Evolutionary conservation across 768 basidiomycete genomes (phyloP), one percentile per base, ranked within the genome.

Genomic region (Suillus subaureus): DNA sequence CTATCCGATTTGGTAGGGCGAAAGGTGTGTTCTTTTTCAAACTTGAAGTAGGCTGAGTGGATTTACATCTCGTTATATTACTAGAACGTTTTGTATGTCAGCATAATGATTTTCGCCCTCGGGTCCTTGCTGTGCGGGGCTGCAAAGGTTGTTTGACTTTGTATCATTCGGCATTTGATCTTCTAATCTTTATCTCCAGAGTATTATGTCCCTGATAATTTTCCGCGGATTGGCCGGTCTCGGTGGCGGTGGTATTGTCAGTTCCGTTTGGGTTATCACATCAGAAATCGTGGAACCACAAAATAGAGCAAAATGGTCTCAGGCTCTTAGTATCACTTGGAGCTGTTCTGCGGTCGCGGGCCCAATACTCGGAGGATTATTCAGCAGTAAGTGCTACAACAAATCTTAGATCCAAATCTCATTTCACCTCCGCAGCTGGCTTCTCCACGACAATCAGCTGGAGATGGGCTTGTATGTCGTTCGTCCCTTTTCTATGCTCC

Each of bases 181-280:
- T 51, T 52, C 61, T 72, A 70, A 70, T 67, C 61, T 63, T 57
- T 57, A 70, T 64, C 66, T 67, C 64, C 58, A 79, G 79, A 73
- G 70, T 54, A 81, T 85, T 58, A 75, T 79, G 63, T 89, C 87
- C 86, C 83, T 94, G 60, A 91, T 93, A 65, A 76, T 86, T 31
- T 85, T 88, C 61, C 84, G 93, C 56, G 83, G 79, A 61, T 65
- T 85, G 62, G 90, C 92, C 66, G 93, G 93, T 51, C 81, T 92
- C 65, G 93, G 93, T n/a, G 93, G 89, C 18, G 93, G 93, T 42
- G 93, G 93, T 11, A 93, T 95, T 68, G 93, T 94, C 65, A 87
- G 87, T 73, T 84, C 90, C 51, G 92, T 94, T 42, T 94, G 93
- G 93, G 87, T 92, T 28, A 89, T 95, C 65, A 93, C 91, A 54